Evolutionary conservation across 768 basidiomycete genomes (phyloP).

Genomic region (Trichaptum fuscoviolaceum): DNA sequence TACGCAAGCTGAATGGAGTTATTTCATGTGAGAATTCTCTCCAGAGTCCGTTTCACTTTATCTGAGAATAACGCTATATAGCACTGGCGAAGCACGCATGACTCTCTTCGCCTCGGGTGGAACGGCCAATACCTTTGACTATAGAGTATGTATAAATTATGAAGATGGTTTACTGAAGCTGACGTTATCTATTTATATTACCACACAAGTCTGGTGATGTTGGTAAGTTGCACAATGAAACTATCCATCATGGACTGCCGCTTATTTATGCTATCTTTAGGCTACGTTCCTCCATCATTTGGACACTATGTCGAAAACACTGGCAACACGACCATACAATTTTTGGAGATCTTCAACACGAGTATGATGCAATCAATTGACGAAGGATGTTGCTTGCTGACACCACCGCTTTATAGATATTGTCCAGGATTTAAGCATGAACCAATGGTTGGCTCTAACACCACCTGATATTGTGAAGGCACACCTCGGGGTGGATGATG

Average conservation of each 20-base stretch:
- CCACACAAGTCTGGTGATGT: constrained; percentile 47
- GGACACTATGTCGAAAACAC: constrained; percentile 69
- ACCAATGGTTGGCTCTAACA: constrained; percentile 54
- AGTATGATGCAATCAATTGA: constrained; percentile 24
- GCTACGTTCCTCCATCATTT: constrained; percentile 51
- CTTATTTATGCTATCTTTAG: constrained; percentile 18
- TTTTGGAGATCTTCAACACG: constrained; percentile 59
- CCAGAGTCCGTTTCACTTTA: not conserved
- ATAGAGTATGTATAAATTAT: constrained; percentile 30
- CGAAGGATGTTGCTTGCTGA: not conserved
- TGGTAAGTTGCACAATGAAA: constrained; percentile 25
- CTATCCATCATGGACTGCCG: not conserved
- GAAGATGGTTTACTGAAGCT: not conserved
- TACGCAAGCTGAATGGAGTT: constrained; percentile 60
- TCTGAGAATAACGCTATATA: constrained; percentile 18
- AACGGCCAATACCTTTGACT: constrained; percentile 57
- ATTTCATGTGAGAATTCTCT: constrained; percentile 40
- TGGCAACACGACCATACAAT: constrained; percentile 51
- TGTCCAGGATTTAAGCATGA: constrained; percentile 53
- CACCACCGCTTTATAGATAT: constrained; percentile 25
- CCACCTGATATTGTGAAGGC: constrained; percentile 56
- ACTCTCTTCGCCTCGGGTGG: constrained; percentile 50
- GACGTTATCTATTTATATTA: not conserved
- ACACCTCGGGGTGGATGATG: constrained; percentile 51
- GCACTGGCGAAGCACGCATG: constrained; percentile 48